These are phyloP conservation scores for Alternaria solani DNA, from an alignment of 2,329 filamentous ascomycete genomes.

Conservation along the genomic window DNA sequence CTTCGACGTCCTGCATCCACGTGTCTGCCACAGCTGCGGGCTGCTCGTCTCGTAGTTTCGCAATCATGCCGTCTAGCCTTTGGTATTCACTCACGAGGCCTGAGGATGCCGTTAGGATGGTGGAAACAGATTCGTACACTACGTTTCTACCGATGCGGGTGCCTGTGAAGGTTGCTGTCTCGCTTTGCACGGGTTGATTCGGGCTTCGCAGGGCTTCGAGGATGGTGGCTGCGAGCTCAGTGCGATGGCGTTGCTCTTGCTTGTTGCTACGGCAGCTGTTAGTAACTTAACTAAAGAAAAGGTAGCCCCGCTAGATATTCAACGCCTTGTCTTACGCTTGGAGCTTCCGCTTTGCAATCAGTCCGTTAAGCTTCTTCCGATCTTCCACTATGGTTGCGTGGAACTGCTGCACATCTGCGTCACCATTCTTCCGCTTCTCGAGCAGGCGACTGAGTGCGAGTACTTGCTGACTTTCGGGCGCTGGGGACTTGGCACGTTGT, in stretches of 20 bases:
- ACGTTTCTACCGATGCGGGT: constrained; percentile 27
- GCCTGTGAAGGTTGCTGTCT: constrained; percentile 16
- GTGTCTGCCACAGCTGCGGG: constrained; percentile 21
- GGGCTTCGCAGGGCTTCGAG: constrained; percentile 26
- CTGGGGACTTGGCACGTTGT: constrained; percentile 12
- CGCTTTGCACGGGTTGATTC: constrained; percentile 10
- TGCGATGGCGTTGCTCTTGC: constrained; percentile 23
- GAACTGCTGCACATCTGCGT: constrained; percentile 36
- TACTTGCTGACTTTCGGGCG: constrained; percentile 41
- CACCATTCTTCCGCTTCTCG: constrained; percentile 28
- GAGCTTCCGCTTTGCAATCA: constrained; percentile 29
- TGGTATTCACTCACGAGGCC: constrained; percentile 36
- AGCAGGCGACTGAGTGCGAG: constrained; percentile 27
- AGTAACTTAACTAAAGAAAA: not conserved
- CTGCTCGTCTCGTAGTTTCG: constrained; percentile 24
- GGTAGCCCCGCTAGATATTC: not conserved
- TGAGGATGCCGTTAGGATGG: constrained; percentile 27
- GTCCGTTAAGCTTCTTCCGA: constrained; percentile 22
- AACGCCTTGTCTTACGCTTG: constrained; percentile 30
- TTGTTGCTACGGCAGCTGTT: constrained; percentile 24
- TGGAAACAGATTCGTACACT: constrained; percentile 19
- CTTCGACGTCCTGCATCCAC: constrained; percentile 38
- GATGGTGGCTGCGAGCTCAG: constrained; percentile 32
- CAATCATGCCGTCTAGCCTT: constrained; percentile 32
- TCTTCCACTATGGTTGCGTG: constrained; percentile 25